phyloP scores from a whole-genome alignment of 306 rosid genomes.

The Geum urbanum region DNA sequence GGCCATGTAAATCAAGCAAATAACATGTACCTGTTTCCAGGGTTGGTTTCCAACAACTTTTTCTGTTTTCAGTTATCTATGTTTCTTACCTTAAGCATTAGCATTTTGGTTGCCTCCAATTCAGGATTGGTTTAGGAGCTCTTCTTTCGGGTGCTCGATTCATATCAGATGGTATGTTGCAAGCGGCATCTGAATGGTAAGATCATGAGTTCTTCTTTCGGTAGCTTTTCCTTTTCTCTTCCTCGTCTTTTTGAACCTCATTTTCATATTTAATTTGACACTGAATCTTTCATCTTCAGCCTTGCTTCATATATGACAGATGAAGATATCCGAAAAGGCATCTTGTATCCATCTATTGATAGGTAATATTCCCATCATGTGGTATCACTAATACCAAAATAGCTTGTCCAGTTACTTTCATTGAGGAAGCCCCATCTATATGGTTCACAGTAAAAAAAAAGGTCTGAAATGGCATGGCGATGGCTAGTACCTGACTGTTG shows the following conservation, averaged over 20 bases:
- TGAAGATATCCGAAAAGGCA: conserved; percentile 67
- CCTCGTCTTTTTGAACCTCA: not conserved
- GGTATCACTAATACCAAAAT: not conserved
- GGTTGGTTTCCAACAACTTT: conserved; percentile 45
- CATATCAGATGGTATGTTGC: conserved; percentile 92
- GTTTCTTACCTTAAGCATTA: conserved; percentile 6
- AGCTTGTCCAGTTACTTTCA: not conserved
- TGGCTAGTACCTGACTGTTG: conserved; percentile 9
- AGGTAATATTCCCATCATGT: conserved; percentile 42
- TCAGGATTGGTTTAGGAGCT: conserved; percentile 94
- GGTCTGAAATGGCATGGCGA: not conserved
- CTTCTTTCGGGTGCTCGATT: conserved; percentile 86
- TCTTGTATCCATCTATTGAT: conserved; percentile 74
- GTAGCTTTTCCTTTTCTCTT: not conserved
- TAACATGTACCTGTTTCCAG: conserved; percentile 98
- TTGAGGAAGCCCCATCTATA: not conserved
- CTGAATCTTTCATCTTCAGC: conserved; percentile 46
- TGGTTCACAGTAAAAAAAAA: not conserved
- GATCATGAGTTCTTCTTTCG: not conserved
- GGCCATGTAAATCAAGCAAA: conserved; percentile 99
- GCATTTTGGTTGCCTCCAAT: conserved; percentile 27
- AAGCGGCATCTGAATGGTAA: conserved; percentile 97
- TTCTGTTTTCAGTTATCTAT: not conserved
- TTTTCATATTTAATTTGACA: conserved; percentile 30
- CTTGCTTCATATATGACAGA: conserved; percentile 93